These are phyloP conservation scores for Psophocarpus tetragonolobus DNA, from an alignment of 306 rosid species.

Conservation along the genomic window DNA sequence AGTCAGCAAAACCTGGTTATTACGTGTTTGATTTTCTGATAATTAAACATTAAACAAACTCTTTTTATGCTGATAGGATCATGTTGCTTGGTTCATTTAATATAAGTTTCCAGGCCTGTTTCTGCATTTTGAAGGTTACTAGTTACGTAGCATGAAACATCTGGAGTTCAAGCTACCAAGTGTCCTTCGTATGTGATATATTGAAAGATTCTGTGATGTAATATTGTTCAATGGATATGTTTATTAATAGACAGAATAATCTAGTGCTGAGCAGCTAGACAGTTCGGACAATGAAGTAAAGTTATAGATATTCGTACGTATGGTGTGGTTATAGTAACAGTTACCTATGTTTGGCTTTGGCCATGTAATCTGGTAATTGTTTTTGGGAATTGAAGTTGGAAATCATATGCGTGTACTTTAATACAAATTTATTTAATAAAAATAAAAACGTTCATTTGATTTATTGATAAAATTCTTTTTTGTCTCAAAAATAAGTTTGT, in stretches of 20 bases:
- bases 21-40: slow-evolving; percentile 14
- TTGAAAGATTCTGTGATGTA: slow-evolving; percentile 27
- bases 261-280: slow-evolving; percentile 5
- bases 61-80: neutral
- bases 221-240: slow-evolving; percentile 18
- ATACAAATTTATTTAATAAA: too few relatives aligned
- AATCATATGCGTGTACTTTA: too few relatives aligned
- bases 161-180: slow-evolving; percentile 18
- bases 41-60: too few relatives aligned
- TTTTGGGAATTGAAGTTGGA: too few relatives aligned
- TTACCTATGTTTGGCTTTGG: too few relatives aligned
- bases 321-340: too few relatives aligned
- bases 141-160: slow-evolving; percentile 20
- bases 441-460: too few relatives aligned
- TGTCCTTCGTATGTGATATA: slow-evolving; percentile 5
- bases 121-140: slow-evolving; percentile 7
- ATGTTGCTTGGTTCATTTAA: slow-evolving; percentile 20
- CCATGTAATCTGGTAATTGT: too few relatives aligned
- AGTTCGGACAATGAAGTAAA: neutral
- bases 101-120: neutral
- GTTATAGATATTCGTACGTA: neutral
- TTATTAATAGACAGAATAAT: neutral
- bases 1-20: neutral
- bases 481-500: too few relatives aligned
- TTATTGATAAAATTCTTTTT: too few relatives aligned